Base-by-base conservation (phyloP, 495 filamentous ascomycete species). In the Hypoxylon lienhwacheense region DNA sequence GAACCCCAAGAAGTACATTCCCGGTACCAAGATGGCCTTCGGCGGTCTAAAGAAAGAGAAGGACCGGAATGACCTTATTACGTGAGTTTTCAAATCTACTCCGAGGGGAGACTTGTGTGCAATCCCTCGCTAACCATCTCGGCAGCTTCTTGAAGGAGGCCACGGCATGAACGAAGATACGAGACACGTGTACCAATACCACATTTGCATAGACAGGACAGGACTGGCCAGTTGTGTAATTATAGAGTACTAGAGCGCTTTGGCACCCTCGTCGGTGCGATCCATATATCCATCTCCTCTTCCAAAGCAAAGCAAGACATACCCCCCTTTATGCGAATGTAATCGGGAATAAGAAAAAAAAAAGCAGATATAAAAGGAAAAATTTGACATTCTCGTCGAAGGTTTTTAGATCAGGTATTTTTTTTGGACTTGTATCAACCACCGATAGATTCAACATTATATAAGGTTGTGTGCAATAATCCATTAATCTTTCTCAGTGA, bases 1-100 rank as follows among this genome's bases (percentile, higher is more conserved):
- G 72, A 77, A 79, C 75, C 76, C 76, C 69, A 79, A 79, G 73
- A 79, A 79, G 73, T 79, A 72, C 85, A 97, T 99, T 58, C 95
- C 93, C 66, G 93, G 93, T 63, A 99, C 93, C 75, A 99, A 99
- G 90, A 99, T 99, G 93, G 93, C 93, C 68, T 99, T 99, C 74
- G 93, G 93, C 79, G 93, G 93, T 70, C 81, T 99, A 64, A 99
- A 99, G 92, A 99, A 99, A 88, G 84, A 81, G 62, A 97, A 97
- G 88, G 93, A 99, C 80, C 82, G 93, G 73, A 97, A 97, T 76
- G 95, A 99, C 78, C 82, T 99, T 63, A 95, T 97, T 82, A 92
- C 91, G 89, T 95, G 87, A 65, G 89, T 81, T 64, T 36, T 22
- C 19, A 16, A 19, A 7, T 12, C 24, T 8, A 5, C n/a, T 14